Evolutionary conservation across 805 yeast species (phyloP).

Genomic region (Myxozyma mucilagina): DNA sequence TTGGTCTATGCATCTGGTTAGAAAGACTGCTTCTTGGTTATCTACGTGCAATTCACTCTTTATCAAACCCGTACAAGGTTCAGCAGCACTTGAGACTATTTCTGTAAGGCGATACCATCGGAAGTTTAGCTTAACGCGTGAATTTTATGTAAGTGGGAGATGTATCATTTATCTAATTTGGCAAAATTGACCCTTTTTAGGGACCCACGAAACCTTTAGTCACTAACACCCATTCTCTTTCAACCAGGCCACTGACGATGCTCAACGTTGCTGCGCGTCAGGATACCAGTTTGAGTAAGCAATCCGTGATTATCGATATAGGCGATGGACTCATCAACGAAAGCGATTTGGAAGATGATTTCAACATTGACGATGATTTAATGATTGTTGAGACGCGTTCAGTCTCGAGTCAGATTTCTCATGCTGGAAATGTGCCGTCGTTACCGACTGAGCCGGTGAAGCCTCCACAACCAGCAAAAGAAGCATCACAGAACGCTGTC

Average conservation of each 20-base stretch:
- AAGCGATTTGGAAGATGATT: constrained; percentile 8
- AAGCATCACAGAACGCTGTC: not conserved
- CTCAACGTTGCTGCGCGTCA: not conserved
- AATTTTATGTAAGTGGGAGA: too few species aligned
- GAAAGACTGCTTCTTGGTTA: too few species aligned
- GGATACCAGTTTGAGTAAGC: not conserved
- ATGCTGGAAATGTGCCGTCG: not conserved
- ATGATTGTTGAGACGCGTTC: not conserved
- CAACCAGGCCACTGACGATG: not conserved
- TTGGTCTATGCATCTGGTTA: too few species aligned
- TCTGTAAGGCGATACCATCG: too few species aligned
- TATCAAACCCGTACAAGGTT: too few species aligned
- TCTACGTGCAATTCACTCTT: too few species aligned
- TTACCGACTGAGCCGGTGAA: not conserved
- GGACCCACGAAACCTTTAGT: too few species aligned
- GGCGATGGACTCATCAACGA: constrained; percentile 7
- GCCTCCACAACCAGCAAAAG: not conserved
- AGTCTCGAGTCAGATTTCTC: not conserved
- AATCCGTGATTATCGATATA: not conserved
- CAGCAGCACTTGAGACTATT: too few species aligned
- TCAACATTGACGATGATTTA: constrained; percentile 1
- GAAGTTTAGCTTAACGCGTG: too few species aligned
- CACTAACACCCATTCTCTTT: too few species aligned
- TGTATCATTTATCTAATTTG: too few species aligned
- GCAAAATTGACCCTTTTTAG: too few species aligned